phyloP scores from a whole-genome alignment of 2,329 filamentous ascomycete species.

The Alternaria arbusti region DNA sequence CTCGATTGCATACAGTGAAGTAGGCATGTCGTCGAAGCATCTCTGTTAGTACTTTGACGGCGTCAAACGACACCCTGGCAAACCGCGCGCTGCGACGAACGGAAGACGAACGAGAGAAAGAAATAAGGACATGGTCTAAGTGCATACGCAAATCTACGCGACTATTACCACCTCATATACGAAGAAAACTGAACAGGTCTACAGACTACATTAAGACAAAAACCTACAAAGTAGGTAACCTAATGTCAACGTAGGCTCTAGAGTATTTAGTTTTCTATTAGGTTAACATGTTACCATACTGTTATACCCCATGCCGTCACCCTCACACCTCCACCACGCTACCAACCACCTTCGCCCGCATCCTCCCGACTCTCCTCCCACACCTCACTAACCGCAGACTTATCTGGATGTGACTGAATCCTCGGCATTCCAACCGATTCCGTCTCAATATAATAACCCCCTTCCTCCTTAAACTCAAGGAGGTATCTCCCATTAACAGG shows the following conservation, averaged over 20 bases:
- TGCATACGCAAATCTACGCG: not conserved
- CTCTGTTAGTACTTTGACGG: not conserved
- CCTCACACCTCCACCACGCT: not conserved
- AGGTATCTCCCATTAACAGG: not conserved
- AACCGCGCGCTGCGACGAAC: not conserved
- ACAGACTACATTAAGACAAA: not conserved
- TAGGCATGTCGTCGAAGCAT: fast-evolving
- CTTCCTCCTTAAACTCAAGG: not conserved
- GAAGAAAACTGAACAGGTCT: not conserved
- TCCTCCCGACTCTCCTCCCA: not conserved
- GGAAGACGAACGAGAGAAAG: not conserved
- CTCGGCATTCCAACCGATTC: no score
- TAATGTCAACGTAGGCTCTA: not conserved
- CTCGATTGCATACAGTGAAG: not conserved
- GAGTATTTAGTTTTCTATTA: not conserved
- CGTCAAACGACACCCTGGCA: not conserved
- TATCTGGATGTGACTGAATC: no score
- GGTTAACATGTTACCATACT: no score
- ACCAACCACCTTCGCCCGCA: fast-evolving
- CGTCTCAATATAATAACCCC: not conserved
- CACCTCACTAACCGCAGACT: not conserved
- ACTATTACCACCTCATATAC: not conserved
- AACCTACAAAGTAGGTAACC: not conserved
- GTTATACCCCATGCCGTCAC: no score
- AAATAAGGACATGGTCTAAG: not conserved